These are phyloP conservation scores for Boletus coccyginus DNA, from an alignment of 768 basidiomycete genomes.

Conservation along the genomic window DNA sequence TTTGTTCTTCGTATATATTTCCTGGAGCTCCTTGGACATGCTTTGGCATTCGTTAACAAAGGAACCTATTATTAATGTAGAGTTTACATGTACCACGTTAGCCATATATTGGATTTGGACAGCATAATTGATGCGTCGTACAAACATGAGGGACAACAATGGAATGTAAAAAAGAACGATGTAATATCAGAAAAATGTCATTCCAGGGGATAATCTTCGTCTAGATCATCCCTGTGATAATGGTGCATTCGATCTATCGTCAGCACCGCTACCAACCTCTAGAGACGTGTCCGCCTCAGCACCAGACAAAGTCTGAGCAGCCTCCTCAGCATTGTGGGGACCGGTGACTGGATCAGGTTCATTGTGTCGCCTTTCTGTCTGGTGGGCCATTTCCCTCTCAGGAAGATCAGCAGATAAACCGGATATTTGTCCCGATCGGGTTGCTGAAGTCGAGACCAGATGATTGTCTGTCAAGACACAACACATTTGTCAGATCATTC, in stretches of 20 bases:
- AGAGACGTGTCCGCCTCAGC: background rate
- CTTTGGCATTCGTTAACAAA: slow-evolving; percentile 9
- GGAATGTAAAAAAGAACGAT: background rate
- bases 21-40: slow-evolving; percentile 10
- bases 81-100: slow-evolving; percentile 26
- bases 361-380: slow-evolving; percentile 1
- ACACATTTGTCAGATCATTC: slow-evolving; percentile 2
- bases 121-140: slow-evolving; percentile 5
- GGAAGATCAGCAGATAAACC: slow-evolving; percentile 2
- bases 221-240: background rate
- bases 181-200: background rate
- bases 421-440: background rate
- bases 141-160: background rate
- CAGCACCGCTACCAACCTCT: background rate
- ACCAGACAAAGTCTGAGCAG: background rate
- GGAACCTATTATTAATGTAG: slow-evolving; percentile 29
- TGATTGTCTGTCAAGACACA: slow-evolving; percentile 38
- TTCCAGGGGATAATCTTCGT: background rate
- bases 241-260: background rate
- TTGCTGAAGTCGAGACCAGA: slow-evolving; percentile 22
- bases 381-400: background rate
- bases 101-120: slow-evolving; percentile 9
- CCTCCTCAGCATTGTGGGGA: background rate
- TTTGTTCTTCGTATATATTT: slow-evolving; percentile 14
- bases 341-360: background rate